Percentiles rank a stretch among this genome's conserved stretches.
Conservation (phyloP, 2,329 filamentous ascomycete species). For the Sporothrix dimorphospora region DNA sequence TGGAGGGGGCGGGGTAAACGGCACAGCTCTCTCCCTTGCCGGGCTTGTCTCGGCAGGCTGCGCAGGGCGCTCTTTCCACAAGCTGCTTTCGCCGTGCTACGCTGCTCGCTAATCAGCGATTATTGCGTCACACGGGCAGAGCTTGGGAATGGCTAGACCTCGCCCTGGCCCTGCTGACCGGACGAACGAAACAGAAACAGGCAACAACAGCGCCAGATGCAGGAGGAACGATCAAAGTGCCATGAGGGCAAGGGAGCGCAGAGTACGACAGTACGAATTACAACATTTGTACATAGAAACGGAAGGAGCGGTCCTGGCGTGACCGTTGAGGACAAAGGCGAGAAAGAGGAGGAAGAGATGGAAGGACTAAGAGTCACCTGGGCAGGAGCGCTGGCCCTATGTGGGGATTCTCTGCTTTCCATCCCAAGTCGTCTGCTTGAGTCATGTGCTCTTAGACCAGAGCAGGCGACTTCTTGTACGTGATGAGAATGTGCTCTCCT, state of each 20-base stretch:
- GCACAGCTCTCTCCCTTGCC: not conserved
- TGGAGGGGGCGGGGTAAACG: conserved; percentile 25
- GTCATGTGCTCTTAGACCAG: not conserved
- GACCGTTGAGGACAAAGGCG: not conserved
- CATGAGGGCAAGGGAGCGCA: not conserved
- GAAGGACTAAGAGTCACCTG: conserved; percentile 3
- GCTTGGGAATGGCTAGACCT: not conserved
- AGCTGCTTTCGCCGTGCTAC: not conserved
- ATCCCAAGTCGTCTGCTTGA: not conserved
- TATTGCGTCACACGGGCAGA: conserved; percentile 18
- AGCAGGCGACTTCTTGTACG: not conserved
- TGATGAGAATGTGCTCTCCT: not conserved
- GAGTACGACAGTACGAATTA: too few relatives aligned
- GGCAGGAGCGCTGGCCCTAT: not conserved
- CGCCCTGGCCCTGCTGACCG: not conserved
- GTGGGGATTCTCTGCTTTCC: not conserved
- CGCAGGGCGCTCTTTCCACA: not conserved
- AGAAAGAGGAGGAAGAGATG: not conserved
- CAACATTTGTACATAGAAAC: too few relatives aligned
- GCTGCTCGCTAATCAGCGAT: conserved; percentile 11
- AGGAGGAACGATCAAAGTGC: not conserved
- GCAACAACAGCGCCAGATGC: conserved; percentile 14
- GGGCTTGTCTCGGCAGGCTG: not conserved
- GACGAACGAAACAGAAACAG: conserved; percentile 10
- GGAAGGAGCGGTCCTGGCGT: not conserved